A percentile compares a stretch with the other conserved stretches of the same genome.
phyloP scores from a whole-genome alignment of 2,329 filamentous ascomycete genomes.

The Colletotrichum sublineola region DNA sequence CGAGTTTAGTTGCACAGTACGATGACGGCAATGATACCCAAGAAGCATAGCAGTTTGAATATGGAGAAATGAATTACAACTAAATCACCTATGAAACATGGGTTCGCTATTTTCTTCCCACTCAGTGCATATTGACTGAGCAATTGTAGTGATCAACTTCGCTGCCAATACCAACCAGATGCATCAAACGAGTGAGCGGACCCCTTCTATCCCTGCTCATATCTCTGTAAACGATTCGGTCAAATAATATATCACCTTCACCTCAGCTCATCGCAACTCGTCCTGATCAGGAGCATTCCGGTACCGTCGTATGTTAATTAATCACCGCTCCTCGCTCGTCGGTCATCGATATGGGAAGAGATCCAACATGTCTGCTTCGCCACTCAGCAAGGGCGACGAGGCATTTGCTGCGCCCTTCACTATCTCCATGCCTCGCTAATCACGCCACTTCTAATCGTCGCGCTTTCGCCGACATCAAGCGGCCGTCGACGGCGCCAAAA shows the following conservation, averaged over 20 bases:
- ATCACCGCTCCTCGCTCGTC: not conserved
- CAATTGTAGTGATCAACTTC: not conserved
- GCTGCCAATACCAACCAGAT: not conserved
- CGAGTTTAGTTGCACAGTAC: conserved; percentile 9
- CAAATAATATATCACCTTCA: conserved; percentile 1
- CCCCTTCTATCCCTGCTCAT: not conserved
- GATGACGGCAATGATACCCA: conserved; percentile 31
- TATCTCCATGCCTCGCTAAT: not conserved
- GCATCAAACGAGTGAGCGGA: conserved; percentile 18
- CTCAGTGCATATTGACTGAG: not conserved
- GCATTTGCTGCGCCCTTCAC: not conserved
- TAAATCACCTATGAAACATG: not conserved
- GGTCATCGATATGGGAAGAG: conserved; percentile 24
- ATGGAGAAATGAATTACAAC: not conserved
- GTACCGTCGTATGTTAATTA: not conserved
- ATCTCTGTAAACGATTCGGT: conserved; percentile 30
- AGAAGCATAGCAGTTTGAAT: not conserved
- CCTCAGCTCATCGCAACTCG: conserved; percentile 1
- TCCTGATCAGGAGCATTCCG: not conserved
- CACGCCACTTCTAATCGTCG: conserved; percentile 18
- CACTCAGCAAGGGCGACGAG: conserved; percentile 6
- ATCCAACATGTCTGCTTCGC: conserved; percentile 6
- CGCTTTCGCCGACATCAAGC: conserved; percentile 49
- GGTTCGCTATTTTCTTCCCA: not conserved
- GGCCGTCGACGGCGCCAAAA: conserved; percentile 82